Evolutionary conservation across 2,329 filamentous ascomycete genomes (phyloP), one percentile per base, ranked within the genome.

Genomic region (Paraphoma chrysanthemicola): DNA sequence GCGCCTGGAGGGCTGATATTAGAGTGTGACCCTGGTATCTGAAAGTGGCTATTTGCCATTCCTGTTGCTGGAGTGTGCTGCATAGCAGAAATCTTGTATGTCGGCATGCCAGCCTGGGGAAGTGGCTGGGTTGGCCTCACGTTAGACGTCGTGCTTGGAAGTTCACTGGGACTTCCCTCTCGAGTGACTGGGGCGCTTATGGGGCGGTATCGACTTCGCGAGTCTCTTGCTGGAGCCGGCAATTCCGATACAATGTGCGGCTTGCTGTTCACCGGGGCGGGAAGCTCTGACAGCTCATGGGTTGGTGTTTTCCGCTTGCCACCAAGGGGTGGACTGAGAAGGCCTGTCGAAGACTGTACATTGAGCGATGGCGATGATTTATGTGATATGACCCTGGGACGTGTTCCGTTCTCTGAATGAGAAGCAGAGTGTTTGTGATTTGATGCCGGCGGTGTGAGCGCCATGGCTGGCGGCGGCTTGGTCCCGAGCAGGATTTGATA

Each of bases 401-500:
- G 64, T 14, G 53, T 48, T 30, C n/a, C 23, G 2, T 16, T 16
- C 48, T 48, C n/a, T 17, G 59, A 51, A 45, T 53, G 56, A 23
- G 50, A 53, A 6, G 54, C 42, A 4, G 57, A 59, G n/a, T 56
- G 44, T n/a, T 42, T 44, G 8, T 60, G 52, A 28, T 36, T 38
- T 36, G 28, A 29, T 3, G 41, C 51, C 18, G 71, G 60, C 12
- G 67, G 62, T 14, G 58, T 69, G 17, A 69, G 49, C 8, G 60
- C 55, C 66, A 70, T 67, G 1, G 47, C 50, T 9, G 66, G 67
- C 28, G 68, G 67, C 44, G 65, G 66, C 11, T 71, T 62, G 29
- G 65, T 69, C 10, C 67, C 67, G 9, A 71, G 49, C 6, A 75
- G 48, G 30, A 60, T 48, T 14, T 60, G 54, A 43, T 71, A 73